phyloP scores from a whole-genome alignment of 805 yeast species.

The Wickerhamiella kurtzmanii region DNA sequence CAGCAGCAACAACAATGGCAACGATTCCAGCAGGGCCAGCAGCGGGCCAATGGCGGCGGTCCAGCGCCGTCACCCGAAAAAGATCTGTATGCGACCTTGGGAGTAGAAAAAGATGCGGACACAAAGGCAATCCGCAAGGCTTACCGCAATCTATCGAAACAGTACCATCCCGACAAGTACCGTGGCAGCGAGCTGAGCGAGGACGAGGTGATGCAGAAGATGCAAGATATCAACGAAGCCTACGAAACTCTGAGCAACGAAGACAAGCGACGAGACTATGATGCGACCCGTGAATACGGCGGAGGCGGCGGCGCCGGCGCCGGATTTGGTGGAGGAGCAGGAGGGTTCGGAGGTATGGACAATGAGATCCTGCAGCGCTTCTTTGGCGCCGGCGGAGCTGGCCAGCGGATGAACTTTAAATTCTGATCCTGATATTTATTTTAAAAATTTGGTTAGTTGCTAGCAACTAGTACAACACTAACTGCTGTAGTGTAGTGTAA shows the following conservation, averaged over 20 bases:
- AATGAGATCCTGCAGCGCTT: background rate
- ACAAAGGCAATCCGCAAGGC: conserved; percentile 66
- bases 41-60: conserved; percentile 20
- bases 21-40: conserved; percentile 10
- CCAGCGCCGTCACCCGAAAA: conserved; percentile 25
- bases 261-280: conserved; percentile 52
- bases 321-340: conserved; percentile 8
- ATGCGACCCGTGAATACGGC: conserved; percentile 23
- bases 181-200: conserved; percentile 45
- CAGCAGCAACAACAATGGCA: conserved; percentile 9
- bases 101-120: conserved; percentile 51
- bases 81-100: conserved; percentile 73
- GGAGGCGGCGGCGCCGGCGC: conserved; percentile 9
- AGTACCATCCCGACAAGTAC: conserved; percentile 87
- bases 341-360: conserved; percentile 10
- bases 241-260: conserved; percentile 70
- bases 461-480: no score
- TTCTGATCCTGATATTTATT: background rate
- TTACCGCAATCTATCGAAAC: conserved; percentile 61
- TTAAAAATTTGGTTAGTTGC: no score
- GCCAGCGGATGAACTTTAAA: background rate
- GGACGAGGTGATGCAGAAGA: conserved; percentile 62
- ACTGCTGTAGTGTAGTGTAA: no score
- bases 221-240: conserved; percentile 88
- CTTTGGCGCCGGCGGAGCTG: background rate